phyloP scores from a whole-genome alignment of 139 green algal species.

The Penium margaritaceum region DNA sequence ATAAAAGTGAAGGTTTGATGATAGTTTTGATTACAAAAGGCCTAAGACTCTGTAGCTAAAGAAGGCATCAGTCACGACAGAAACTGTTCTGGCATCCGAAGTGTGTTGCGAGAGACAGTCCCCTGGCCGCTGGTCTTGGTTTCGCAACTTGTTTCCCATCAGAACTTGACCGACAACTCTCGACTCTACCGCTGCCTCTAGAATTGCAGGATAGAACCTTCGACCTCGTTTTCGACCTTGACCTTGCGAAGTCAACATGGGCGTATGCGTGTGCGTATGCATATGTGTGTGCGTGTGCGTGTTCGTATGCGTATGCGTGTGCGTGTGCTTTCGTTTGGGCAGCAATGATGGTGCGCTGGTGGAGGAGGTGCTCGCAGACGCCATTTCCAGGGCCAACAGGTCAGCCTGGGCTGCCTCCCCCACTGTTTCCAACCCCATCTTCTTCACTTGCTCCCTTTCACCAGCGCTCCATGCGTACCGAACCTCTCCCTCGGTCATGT shows the following conservation, averaged over 20 bases:
- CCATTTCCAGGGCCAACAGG: slow-evolving; percentile 8
- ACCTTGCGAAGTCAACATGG: neutral
- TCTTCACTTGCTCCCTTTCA: neutral
- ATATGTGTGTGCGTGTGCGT: neutral
- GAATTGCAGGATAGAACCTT: too few relatives aligned
- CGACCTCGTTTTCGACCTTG: too few relatives aligned
- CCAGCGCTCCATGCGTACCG: neutral
- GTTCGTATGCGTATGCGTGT: neutral
- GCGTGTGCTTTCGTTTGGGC: neutral
- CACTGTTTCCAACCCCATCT: neutral
- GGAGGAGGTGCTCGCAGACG: slow-evolving; percentile 24
- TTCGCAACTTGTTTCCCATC: too few relatives aligned
- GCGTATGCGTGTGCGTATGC: neutral
- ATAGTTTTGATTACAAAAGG: too few relatives aligned
- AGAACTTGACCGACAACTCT: too few relatives aligned
- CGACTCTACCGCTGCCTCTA: too few relatives aligned
- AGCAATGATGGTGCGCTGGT: slow-evolving; percentile 11
- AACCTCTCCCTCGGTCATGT: neutral
- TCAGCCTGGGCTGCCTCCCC: neutral
- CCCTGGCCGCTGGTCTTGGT: too few relatives aligned
- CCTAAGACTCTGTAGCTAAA: too few relatives aligned
- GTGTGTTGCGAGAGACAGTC: too few relatives aligned
- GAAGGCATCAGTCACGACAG: too few relatives aligned
- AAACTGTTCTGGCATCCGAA: too few relatives aligned
- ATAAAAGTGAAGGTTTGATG: too few relatives aligned